These are phyloP conservation scores for Suhomyces taliae DNA, from an alignment of 1,139 yeast species.

Conservation along the genomic window DNA sequence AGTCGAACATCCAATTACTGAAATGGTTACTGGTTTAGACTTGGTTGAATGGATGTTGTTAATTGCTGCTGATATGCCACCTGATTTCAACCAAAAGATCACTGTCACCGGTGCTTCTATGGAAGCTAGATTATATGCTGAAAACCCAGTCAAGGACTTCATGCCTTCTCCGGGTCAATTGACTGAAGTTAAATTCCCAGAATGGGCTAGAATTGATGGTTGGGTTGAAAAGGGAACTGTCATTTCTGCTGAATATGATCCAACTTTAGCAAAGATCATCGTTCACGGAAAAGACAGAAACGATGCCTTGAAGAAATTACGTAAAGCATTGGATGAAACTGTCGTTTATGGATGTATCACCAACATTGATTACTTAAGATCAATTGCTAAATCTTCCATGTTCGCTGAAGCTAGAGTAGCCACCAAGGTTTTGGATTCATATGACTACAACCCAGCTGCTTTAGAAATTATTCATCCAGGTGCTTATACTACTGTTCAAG, in stretches of 20 bases:
- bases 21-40: slow-evolving; percentile 90
- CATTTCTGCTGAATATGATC: slow-evolving; percentile 91
- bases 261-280: slow-evolving; percentile 92
- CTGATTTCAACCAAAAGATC: slow-evolving; percentile 63
- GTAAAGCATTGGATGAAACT: slow-evolving; percentile 82
- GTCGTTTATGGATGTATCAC: slow-evolving; percentile 85
- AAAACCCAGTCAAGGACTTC: slow-evolving; percentile 92
- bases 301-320: slow-evolving; percentile 76
- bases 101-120: slow-evolving; percentile 81
- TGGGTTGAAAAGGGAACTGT: slow-evolving; percentile 93
- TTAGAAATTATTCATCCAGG: slow-evolving; percentile 86
- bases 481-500: slow-evolving; percentile 93
- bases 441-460: slow-evolving; percentile 75
- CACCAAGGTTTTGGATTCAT: slow-evolving; percentile 85
- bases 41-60: slow-evolving; percentile 95
- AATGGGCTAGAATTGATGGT: slow-evolving; percentile 88
- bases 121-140: slow-evolving; percentile 96
- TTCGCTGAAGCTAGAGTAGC: slow-evolving; percentile 81
- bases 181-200: slow-evolving; percentile 80
- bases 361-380: slow-evolving; percentile 83
- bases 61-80: slow-evolving; percentile 88
- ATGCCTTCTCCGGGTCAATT: slow-evolving; percentile 96
- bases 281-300: slow-evolving; percentile 88
- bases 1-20: slow-evolving; percentile 97
- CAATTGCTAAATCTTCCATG: slow-evolving; percentile 81